Evolutionary conservation across 1,139 yeast species (phyloP).

Genomic region (Pneumocystis carinii): DNA sequence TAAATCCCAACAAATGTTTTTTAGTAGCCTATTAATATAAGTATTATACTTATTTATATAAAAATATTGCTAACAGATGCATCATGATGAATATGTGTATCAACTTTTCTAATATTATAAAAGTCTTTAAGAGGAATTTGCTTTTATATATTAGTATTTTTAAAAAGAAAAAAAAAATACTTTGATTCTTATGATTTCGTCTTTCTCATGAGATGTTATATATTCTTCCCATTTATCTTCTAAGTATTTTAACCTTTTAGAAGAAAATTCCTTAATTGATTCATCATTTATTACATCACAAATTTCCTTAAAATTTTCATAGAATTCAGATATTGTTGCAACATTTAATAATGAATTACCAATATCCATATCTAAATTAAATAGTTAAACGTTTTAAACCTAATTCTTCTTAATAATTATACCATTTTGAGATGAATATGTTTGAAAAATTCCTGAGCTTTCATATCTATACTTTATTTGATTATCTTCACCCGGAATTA

Average conservation of each 20-base stretch:
- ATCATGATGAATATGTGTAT: conserved; percentile 96
- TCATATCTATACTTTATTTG: conserved; percentile 38
- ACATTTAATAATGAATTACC: conserved; percentile 36
- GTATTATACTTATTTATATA: not conserved
- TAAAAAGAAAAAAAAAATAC: not conserved
- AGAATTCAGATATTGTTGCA: conserved; percentile 71
- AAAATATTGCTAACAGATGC: conserved; percentile 39
- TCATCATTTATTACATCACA: conserved; percentile 74
- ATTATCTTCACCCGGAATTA: conserved; percentile 47
- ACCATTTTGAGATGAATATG: conserved; percentile 28
- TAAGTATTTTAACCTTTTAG: conserved; percentile 76
- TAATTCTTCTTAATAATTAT: not conserved
- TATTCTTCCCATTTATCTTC: conserved; percentile 96
- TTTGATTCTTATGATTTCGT: conserved; percentile 75
- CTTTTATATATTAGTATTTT: conserved; percentile 2
- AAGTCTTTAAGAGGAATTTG: conserved; percentile 89
- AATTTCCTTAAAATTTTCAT: conserved; percentile 62
- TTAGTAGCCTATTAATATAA: conserved; percentile 55
- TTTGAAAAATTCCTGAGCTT: conserved; percentile 55
- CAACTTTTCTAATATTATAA: conserved; percentile 95
- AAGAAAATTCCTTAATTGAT: conserved; percentile 94
- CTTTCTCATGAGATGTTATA: conserved; percentile 73
- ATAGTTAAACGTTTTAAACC: not conserved
- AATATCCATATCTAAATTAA: conserved; percentile 10
- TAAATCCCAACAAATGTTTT: conserved; percentile 83